Percentiles rank a stretch among this genome's conserved stretches.
phyloP scores from a whole-genome alignment of 1,139 yeast genomes.

The Starmera stellimalicola region DNA sequence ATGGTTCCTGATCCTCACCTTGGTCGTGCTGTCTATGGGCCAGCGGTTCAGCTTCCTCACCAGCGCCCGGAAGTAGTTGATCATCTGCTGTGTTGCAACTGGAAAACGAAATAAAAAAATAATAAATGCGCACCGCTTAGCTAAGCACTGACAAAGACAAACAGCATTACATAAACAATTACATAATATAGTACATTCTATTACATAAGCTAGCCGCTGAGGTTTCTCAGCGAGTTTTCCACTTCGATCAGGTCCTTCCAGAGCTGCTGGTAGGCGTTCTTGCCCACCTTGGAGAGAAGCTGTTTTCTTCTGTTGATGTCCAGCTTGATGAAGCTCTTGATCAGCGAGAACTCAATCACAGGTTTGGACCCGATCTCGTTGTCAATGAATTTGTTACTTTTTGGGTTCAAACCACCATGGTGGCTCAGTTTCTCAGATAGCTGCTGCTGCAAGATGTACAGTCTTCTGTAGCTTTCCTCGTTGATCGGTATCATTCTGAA shows the following conservation, averaged over 20 bases:
- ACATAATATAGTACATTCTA: no score
- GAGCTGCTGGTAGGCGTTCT: conserved; percentile 45
- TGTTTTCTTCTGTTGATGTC: conserved; percentile 47
- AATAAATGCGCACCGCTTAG: no score
- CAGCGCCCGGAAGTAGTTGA: not conserved
- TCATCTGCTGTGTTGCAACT: not conserved
- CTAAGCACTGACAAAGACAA: no score
- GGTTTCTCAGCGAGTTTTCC: conserved; percentile 26
- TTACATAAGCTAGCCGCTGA: no score
- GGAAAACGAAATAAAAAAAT: not conserved
- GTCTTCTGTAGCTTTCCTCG: conserved; percentile 68
- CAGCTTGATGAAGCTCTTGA: conserved; percentile 42
- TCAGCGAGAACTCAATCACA: conserved; percentile 50
- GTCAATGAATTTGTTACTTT: conserved; percentile 55
- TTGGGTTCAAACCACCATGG: conserved; percentile 74
- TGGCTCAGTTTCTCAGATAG: conserved; percentile 56
- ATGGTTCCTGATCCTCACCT: not conserved
- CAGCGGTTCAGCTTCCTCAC: not conserved
- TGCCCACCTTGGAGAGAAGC: conserved; percentile 48
- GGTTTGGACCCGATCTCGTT: conserved; percentile 33
- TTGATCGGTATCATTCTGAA: conserved; percentile 65
- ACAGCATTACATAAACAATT: not conserved
- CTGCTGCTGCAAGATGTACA: conserved; percentile 84
- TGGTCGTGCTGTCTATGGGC: not conserved
- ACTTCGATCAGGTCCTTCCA: conserved; percentile 62